Base-by-base conservation (phyloP, 1,139 yeast genomes). In the Eremothecium sinecaudum region DNA sequence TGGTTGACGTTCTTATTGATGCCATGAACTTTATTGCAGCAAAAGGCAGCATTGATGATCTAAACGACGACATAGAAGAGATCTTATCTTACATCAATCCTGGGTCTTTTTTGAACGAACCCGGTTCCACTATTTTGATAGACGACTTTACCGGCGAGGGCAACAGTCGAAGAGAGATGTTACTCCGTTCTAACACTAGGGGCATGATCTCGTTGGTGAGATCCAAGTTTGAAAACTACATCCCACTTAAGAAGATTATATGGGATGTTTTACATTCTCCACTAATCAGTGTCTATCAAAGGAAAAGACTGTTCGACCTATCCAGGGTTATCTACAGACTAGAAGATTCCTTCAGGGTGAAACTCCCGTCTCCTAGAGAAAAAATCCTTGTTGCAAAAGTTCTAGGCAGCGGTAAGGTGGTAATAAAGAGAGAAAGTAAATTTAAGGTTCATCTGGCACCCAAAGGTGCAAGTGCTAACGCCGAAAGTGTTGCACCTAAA, bases 231-330 rank as follows among this genome's bases (percentile, higher is more conserved):
- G 66, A 75, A 4, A 58, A 66, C n/a, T 82, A 82, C n/a, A 55
- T 59, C 30, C 81, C 84, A 0, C 61, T 90, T 25, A 69, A 69
- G 37, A 50, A 54, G 5, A 67, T 69, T 6, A 49, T 90, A 5
- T 86, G 96, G 95, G 66, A 67, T 32, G 66, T 77, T n/a, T 53
- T 84, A 10, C 81, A 76, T 45, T 64, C 73, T 7, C 75, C 83
- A 1, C 54, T 73, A 19, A 43, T 79, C 12, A 70, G 80, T 13
- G 59, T 82, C 1, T 61, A 71, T 30, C 78, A 75, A 31, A 73
- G 79, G 42, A 67, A 90, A 40, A 61, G 69, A 25, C 51, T 90
- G 11, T 76, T 82, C 45, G 81, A 75, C 39, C 53, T 82, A 2
- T 66, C 82, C 38, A 73, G 74, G 34, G 68, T 87, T 5, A 58